Evolutionary conservation across 768 basidiomycete species (phyloP).

Genomic region (Boletus vinaceobasis): DNA sequence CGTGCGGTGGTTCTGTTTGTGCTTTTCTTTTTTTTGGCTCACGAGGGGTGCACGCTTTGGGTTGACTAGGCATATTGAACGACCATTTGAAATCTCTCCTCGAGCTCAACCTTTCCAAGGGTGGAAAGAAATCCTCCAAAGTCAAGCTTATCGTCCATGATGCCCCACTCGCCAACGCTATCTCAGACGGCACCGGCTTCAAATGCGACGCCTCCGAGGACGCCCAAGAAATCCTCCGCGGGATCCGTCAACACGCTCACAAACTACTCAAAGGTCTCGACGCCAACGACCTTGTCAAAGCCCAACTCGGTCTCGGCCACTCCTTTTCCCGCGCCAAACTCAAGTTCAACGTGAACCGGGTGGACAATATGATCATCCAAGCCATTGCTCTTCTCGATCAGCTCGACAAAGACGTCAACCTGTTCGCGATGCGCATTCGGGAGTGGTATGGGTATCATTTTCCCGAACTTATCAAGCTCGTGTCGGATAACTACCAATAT

Average conservation of each 20-base stretch:
- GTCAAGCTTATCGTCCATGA: conserved; percentile 82
- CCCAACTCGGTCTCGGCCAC: conserved; percentile 96
- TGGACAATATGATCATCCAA: conserved; percentile 99
- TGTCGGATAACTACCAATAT: conserved; percentile 93
- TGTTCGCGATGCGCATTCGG: conserved; percentile 95
- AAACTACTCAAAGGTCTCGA: conserved; percentile 89
- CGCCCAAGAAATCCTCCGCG: conserved; percentile 83
- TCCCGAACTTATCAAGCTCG: conserved; percentile 91
- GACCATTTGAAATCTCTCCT: conserved; percentile 80
- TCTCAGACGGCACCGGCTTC: conserved; percentile 68
- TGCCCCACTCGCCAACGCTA: conserved; percentile 65
- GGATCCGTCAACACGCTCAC: conserved; percentile 86
- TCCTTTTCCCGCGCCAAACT: conserved; percentile 97
- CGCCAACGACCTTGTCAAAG: conserved; percentile 82
- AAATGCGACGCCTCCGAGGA: conserved; percentile 80
- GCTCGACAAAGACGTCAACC: conserved; percentile 98
- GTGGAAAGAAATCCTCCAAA: conserved; percentile 58
- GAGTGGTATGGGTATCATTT: conserved; percentile 99
- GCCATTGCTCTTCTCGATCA: conserved; percentile 98
- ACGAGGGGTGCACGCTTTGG: not conserved
- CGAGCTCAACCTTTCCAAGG: conserved; percentile 81
- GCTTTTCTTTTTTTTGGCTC: not conserved
- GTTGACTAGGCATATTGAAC: conserved; percentile 68
- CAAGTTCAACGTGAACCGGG: conserved; percentile 95
- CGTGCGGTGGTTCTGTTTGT: conserved; percentile 16